Percentiles rank a stretch among this genome's conserved stretches.
phyloP scores from a whole-genome alignment of 768 basidiomycete species.

The Collybia sordida region DNA sequence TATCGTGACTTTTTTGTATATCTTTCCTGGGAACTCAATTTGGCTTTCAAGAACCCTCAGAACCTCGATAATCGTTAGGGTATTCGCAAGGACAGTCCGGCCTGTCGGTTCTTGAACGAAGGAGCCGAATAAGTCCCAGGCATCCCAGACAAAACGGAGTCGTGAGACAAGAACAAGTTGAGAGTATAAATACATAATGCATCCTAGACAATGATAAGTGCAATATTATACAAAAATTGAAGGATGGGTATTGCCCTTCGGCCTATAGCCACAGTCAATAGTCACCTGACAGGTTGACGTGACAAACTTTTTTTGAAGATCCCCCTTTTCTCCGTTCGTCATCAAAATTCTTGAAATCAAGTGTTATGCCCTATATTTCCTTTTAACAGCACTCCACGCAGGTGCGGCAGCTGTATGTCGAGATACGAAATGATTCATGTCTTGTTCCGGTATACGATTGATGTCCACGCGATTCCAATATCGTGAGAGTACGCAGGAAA shows the following conservation, averaged over 20 bases:
- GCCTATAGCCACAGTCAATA: not conserved
- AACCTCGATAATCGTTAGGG: too few relatives aligned
- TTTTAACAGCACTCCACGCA: constrained; percentile 73
- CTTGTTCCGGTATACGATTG: constrained; percentile 82
- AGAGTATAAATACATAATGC: too few relatives aligned
- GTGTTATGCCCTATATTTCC: constrained; percentile 65
- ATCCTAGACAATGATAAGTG: too few relatives aligned
- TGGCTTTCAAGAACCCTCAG: too few relatives aligned
- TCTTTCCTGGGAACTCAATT: too few relatives aligned
- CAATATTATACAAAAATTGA: too few relatives aligned
- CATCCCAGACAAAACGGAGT: too few relatives aligned
- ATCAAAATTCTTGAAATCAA: not conserved
- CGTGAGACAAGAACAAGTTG: too few relatives aligned
- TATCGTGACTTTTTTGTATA: too few relatives aligned
- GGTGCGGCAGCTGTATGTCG: constrained; percentile 59
- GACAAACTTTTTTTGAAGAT: constrained; percentile 2
- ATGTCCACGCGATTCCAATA: constrained; percentile 85
- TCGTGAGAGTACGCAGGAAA: constrained; percentile 64
- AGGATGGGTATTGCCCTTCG: not conserved
- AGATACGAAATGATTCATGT: constrained; percentile 77
- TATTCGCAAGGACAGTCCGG: too few relatives aligned
- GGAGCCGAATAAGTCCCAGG: too few relatives aligned
- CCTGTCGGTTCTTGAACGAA: too few relatives aligned
- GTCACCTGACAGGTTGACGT: not conserved
- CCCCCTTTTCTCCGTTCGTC: not conserved